These are phyloP conservation scores for Novymonas esmeraldas DNA, from an alignment of 208 protist species.

Conservation along the genomic window DNA sequence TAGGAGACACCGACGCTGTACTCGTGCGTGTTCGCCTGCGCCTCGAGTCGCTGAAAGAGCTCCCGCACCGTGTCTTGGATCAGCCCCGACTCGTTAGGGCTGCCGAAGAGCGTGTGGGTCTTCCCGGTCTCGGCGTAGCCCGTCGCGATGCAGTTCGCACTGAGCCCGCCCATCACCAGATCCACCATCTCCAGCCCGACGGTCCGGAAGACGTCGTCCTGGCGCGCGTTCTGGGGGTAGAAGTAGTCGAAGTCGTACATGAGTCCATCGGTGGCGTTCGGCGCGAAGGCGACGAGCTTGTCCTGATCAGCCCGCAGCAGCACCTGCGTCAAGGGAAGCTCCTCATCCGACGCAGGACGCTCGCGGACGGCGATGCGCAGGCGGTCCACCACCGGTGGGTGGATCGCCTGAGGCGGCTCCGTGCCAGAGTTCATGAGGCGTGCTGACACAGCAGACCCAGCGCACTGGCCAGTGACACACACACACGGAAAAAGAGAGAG, in stretches of 20 bases:
- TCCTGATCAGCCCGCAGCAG: slow-evolving; percentile 65
- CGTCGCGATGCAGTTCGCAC: slow-evolving; percentile 75
- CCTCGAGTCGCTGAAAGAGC: slow-evolving; percentile 73
- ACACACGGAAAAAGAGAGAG: neutral
- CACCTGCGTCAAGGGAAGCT: slow-evolving; percentile 61
- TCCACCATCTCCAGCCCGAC: slow-evolving; percentile 91
- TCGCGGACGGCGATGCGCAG: slow-evolving; percentile 83
- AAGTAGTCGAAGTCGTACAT: slow-evolving; percentile 93
- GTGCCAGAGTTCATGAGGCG: slow-evolving; percentile 5
- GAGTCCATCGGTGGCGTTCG: slow-evolving; percentile 57
- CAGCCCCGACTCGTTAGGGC: slow-evolving; percentile 74
- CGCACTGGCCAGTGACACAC: neutral
- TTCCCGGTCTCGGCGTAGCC: slow-evolving; percentile 84
- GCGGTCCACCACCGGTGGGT: slow-evolving; percentile 62
- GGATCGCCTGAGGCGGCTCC: slow-evolving; percentile 20
- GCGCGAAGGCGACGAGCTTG: slow-evolving; percentile 82
- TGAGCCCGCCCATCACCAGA: slow-evolving; percentile 76
- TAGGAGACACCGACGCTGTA: slow-evolving; percentile 75
- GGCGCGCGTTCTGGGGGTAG: slow-evolving; percentile 74
- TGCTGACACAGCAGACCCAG: neutral
- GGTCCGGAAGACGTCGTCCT: slow-evolving; percentile 75
- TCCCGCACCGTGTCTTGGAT: slow-evolving; percentile 84
- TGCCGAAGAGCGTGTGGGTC: slow-evolving; percentile 90
- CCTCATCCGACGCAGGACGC: slow-evolving; percentile 65
- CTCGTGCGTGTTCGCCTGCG: slow-evolving; percentile 43